Base-by-base conservation (phyloP, 1,139 yeast species). In the Neolecta irregularis region DNA sequence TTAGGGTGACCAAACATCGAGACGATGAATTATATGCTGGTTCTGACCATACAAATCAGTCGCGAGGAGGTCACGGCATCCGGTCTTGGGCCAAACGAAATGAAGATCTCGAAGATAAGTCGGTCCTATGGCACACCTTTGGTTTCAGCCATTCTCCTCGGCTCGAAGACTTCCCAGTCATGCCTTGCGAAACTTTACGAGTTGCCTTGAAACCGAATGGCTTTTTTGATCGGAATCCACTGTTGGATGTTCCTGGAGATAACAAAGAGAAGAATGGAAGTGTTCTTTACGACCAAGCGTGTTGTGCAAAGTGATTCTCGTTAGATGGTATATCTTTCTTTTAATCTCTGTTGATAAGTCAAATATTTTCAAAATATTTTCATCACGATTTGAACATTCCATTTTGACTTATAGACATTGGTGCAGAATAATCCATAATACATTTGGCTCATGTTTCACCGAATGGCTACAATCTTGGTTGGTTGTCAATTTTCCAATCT, bases 91-190 rank as follows among this genome's bases (percentile, higher is more conserved):
- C 36, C 9, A 21, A 24, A 24, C 34, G 38, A 18, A 35, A 35
- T 8, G 81, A 66, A 38, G 55, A 55, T 15, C 60, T 75, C 50
- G 78, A 72, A 48, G 67, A 74, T 57, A 71, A 77, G 29, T 85
- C 75, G 52, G 64, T 75, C 34, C 58, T 73, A 49, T 77, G 73
- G 71, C 88, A 76, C 56, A 76, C 88, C 24, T 77, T 77, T 52
- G 91, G 88, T 50, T 69, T 77, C 46, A 74, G 88, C 30, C 91
- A 77, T 53, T 74, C 75, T 69, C 91, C 91, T 43, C 73, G 85
- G 8, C 88, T 91, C 43, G 91, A 77, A 61, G 91, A 77, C 57
- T 77, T 76, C 74, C 88, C 88, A 42, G 70, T 77, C 46, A 77
- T 77, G 91, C 35, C 35, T 3, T 30, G 24, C n/a, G 35, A 32